Conservation (phyloP, 371 early-diverging fungal species). For the Capniomyces stellatus region DNA sequence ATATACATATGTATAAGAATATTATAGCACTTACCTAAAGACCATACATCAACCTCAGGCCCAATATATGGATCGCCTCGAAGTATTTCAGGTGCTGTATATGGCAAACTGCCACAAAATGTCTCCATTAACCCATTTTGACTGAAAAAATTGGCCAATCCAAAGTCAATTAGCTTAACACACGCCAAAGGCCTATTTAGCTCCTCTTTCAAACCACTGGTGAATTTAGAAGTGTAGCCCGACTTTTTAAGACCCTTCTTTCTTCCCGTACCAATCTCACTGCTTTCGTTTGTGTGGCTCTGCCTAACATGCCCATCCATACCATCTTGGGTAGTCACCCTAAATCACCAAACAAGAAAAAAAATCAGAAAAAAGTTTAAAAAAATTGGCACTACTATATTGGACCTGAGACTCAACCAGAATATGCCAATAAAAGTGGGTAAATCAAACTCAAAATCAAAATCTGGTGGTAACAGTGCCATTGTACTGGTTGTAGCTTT, state of each 20-base stretch:
- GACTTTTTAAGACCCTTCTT: not conserved
- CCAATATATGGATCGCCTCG: conserved; percentile 63
- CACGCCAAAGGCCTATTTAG: conserved; percentile 1
- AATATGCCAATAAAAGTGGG: too few species aligned
- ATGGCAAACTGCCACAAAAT: conserved; percentile 70
- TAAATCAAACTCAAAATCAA: too few species aligned
- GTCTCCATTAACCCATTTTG: conserved; percentile 41
- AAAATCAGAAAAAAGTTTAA: too few species aligned
- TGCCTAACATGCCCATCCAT: too few species aligned
- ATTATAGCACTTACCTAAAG: too few species aligned
- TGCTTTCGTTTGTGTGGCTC: too few species aligned
- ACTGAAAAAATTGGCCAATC: conserved; percentile 66
- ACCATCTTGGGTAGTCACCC: not conserved
- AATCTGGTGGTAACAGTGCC: not conserved
- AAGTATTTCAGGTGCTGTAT: conserved; percentile 73
- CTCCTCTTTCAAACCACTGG: not conserved
- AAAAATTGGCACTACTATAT: too few species aligned
- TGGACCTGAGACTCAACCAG: too few species aligned
- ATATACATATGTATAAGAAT: too few species aligned
- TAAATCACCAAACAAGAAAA: not conserved
- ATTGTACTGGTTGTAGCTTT: not conserved
- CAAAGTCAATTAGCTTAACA: conserved; percentile 68
- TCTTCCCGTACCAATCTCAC: too few species aligned
- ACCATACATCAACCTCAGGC: conserved; percentile 86
- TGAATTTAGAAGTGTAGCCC: not conserved